Base-by-base conservation (phyloP, 1,284 basidiomycete species). In the Leccinum subrobustum region DNA sequence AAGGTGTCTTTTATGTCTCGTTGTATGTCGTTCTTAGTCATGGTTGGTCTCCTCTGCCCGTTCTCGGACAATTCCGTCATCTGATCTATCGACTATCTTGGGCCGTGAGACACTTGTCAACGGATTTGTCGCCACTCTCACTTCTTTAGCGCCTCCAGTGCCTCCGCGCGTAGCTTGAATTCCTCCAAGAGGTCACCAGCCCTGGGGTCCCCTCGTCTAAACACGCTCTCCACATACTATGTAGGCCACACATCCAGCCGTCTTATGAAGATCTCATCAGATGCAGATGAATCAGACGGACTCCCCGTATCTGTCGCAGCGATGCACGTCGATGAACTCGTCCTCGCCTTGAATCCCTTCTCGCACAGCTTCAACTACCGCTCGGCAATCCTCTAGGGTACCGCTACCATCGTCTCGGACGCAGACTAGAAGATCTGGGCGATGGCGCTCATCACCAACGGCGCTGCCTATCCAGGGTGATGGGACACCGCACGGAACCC, bases 361-460 rank as follows among this genome's bases (percentile, higher is more conserved):
- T 68, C 69, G 9, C 63, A 71, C 47, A 71, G 65, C 55, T 69
- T 69, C 54, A 69, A 69, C 58, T 69, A 69, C 33, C 68, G 70
- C 8, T 69, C 70, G 0, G 70, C 67, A 3, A 52, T 69, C 29
- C 63, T 72, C 1, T 65, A 72, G 3, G 68, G 68, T 1, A 54
- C 16, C 2, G 69, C 64, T 16, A 64, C 61, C 0, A 33, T 62
- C 25, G 63, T 69, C n/a, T 50, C 44, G 3, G 61, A 68, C 11
- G 11, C 5, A 20, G 60, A 70, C 20, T 69, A 69, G 63, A 69
- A 64, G 55, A 39, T 70, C 20, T 69, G 67, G 70, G 70, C 69
- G 11, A 56, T 69, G 63, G 48, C 59, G 1, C 56, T 72, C 23
- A 27, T 69, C 25, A 72, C 70, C 0, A 61, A 69, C 6, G 54